These are phyloP conservation scores for Amylostereum chailletii DNA, from an alignment of 1,284 basidiomycete species.

Conservation along the genomic window DNA sequence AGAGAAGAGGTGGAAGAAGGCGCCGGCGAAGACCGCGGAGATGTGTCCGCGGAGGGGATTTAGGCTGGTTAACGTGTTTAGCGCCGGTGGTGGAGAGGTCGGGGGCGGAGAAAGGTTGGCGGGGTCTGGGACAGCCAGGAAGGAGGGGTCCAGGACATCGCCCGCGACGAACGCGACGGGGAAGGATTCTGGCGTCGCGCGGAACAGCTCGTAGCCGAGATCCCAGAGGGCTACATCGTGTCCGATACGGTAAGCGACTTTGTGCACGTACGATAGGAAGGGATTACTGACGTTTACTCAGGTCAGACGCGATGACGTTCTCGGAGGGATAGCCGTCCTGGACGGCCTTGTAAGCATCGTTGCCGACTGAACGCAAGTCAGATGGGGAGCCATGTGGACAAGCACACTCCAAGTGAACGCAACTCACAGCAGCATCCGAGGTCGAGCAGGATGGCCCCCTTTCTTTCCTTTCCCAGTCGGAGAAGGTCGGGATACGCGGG, in stretches of 20 bases:
- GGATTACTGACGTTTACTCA: neutral
- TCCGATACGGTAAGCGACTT: conserved; percentile 4
- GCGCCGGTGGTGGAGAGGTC: conserved; percentile 17
- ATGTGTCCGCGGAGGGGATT: conserved; percentile 31
- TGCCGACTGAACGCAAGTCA: conserved; percentile 23
- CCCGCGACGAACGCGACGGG: conserved; percentile 34
- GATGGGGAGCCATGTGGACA: neutral
- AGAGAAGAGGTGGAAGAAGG: conserved; percentile 40
- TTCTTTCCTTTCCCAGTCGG: conserved; percentile 22
- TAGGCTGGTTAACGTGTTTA: conserved; percentile 24
- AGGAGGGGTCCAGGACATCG: conserved; percentile 27
- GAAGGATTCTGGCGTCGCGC: conserved; percentile 23
- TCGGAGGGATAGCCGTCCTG: conserved; percentile 24
- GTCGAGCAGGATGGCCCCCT: conserved; percentile 32
- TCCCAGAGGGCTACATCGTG: conserved; percentile 15
- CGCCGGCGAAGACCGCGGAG: conserved; percentile 32
- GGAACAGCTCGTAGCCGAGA: conserved; percentile 21
- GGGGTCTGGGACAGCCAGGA: conserved; percentile 21
- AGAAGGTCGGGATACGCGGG: conserved; percentile 31
- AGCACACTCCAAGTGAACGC: neutral
- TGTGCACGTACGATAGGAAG: conserved; percentile 4
- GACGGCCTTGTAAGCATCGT: conserved; percentile 28
- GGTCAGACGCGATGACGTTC: conserved; percentile 22
- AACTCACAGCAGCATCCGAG: conserved; percentile 35
- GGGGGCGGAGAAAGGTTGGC: conserved; percentile 14